Percentiles rank a stretch among this genome's conserved stretches.
Conservation (phyloP, 805 yeast genomes). For the Barnettozyma wickerhamii region DNA sequence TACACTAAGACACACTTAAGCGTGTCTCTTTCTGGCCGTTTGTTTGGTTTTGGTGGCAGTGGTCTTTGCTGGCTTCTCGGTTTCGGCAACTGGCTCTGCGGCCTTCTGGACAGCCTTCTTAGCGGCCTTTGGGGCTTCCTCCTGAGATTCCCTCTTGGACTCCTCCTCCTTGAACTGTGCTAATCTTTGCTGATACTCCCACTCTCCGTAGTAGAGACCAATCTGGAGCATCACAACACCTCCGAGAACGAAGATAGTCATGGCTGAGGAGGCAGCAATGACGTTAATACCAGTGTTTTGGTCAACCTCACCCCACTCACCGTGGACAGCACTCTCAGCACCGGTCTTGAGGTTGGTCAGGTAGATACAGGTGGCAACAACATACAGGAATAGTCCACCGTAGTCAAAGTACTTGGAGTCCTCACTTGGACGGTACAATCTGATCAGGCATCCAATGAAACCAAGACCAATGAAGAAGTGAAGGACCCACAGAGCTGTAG, state of each 20-base stretch:
- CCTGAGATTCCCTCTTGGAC: not conserved
- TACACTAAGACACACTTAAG: not conserved
- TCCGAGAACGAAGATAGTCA: slow-evolving; percentile 62
- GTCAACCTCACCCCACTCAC: slow-evolving; percentile 93
- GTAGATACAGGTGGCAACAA: slow-evolving; percentile 72
- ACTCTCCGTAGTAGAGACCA: slow-evolving; percentile 83
- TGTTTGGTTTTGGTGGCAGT: slow-evolving; percentile 8
- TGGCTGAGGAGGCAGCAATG: slow-evolving; percentile 82
- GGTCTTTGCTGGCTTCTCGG: not conserved
- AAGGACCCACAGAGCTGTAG: slow-evolving; percentile 51
- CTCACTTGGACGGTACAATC: slow-evolving; percentile 82
- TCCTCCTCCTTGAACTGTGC: slow-evolving; percentile 28
- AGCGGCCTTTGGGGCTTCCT: slow-evolving; percentile 3
- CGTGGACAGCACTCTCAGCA: slow-evolving; percentile 57
- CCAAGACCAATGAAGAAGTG: slow-evolving; percentile 64
- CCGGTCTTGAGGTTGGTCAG: slow-evolving; percentile 86
- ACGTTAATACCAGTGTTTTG: slow-evolving; percentile 83
- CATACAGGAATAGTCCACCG: slow-evolving; percentile 70
- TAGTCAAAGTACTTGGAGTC: slow-evolving; percentile 88
- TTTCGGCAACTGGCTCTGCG: not conserved
- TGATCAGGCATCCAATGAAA: slow-evolving; percentile 65
- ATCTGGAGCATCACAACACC: slow-evolving; percentile 85
- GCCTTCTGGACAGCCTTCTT: not conserved
- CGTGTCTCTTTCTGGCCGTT: slow-evolving; percentile 12
- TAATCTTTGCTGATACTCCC: slow-evolving; percentile 44